Evolutionary conservation across 257 asterid species (phyloP), one percentile per base, ranked within the genome.

Genomic region (Eucommia ulmoides): DNA sequence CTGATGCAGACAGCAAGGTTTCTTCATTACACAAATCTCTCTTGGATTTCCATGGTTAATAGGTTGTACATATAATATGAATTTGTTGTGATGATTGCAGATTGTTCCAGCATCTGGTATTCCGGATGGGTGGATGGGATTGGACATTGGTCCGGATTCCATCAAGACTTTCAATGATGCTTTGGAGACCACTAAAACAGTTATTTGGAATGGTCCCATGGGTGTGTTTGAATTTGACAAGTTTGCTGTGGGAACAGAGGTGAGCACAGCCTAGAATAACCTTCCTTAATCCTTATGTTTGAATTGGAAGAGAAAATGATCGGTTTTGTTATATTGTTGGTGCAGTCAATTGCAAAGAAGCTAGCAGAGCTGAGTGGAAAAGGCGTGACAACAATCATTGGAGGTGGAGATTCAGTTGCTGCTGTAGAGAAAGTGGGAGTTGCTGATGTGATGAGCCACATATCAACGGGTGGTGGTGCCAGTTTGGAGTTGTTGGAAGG

Each of bases 401-500:
- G 93, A 61, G 96, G 94, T 22, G 93, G 96, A 7, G 94, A 86
- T 66, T 86, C 94, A 0, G 96, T 86, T 16, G 96, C 96, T n/a
- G 96, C 96, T 2, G 96, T 82, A 0, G 96, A 86, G 82, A 82
- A 82, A 81, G 94, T 56, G 20, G 96, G 96, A 41, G 84, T 82
- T 50, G 89, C 96, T 3, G 94, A 80, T 23, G 82, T 80, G 80
- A 86, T 82, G 96, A 86, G 96, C 82, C 94, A 86, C 58, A 86
- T 86, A 66, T 86, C 96, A 1, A 86, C 96, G 0, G 96, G 96
- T 45, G 94, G 96, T 0, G 96, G 96, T 45, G 96, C 94, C 20
- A 86, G 94, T 77, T 72, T 86, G 82, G 96, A 86, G 66, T 94
- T 86, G 63, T 84, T 86, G 0, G 96, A 86, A 64, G 96, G 96